Evolutionary conservation across 1,284 basidiomycete species (phyloP).

Genomic region (Phylloboletellus chloephorus): DNA sequence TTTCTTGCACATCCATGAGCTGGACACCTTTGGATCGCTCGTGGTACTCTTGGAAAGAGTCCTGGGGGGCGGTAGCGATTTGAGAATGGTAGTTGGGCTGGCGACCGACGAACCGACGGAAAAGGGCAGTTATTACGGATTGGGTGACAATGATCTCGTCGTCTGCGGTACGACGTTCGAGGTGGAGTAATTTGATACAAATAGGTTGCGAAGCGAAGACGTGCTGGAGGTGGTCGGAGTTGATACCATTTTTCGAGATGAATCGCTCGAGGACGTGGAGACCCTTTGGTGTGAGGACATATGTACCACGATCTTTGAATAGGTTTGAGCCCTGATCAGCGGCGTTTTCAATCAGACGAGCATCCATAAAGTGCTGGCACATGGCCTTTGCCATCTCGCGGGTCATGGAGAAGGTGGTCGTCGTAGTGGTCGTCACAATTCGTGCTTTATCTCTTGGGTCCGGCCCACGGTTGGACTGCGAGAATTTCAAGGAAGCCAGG

Average conservation of each 20-base stretch:
- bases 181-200: constrained; percentile 95
- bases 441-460: constrained; percentile 96
- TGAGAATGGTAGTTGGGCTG: constrained; percentile 70
- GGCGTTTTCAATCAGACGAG: constrained; percentile 94
- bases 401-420: constrained; percentile 99
- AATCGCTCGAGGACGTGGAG: constrained; percentile 98
- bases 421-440: constrained; percentile 98
- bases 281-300: constrained; percentile 94
- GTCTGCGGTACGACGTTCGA: constrained; percentile 87
- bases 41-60: constrained; percentile 71
- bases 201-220: constrained; percentile 94
- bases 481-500: constrained; percentile 94
- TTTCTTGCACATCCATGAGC: constrained; percentile 63
- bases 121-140: constrained; percentile 90
- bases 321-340: constrained; percentile 81
- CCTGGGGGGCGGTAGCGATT: constrained; percentile 42
- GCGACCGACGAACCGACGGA: constrained; percentile 89
- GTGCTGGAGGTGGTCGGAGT: constrained; percentile 83
- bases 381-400: constrained; percentile 99
- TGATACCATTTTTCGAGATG: constrained; percentile 99
- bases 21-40: constrained; percentile 76
- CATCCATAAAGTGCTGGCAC: constrained; percentile 99
- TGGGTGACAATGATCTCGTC: constrained; percentile 98
- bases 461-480: constrained; percentile 95
- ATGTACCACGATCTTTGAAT: constrained; percentile 98